Evolutionary conservation across 805 yeast genomes (phyloP).

Genomic region (Saccharomycopsis sp.): DNA sequence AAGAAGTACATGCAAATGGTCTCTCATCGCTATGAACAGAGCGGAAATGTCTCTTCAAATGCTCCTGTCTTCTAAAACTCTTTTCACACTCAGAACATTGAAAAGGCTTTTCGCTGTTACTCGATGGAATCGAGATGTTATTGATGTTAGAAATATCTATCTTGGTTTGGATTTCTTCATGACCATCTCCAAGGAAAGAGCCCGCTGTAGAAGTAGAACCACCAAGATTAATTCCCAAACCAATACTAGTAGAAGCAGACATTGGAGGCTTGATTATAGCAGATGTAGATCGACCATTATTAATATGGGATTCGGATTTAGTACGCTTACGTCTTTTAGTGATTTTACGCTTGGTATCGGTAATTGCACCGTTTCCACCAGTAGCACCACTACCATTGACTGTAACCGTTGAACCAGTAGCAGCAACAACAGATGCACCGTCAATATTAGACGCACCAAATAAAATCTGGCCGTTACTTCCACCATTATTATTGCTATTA

Average conservation of each 20-base stretch:
- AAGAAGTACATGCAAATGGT: constrained; percentile 51
- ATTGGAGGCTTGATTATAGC: background rate
- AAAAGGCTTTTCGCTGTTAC: constrained; percentile 30
- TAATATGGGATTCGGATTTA: constrained; percentile 12
- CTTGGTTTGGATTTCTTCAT: background rate
- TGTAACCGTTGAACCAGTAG: background rate
- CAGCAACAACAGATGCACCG: background rate
- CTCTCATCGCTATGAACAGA: constrained; percentile 57
- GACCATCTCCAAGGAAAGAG: background rate
- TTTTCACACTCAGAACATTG: constrained; percentile 34
- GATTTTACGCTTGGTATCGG: background rate
- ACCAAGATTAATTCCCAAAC: background rate
- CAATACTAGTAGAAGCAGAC: background rate
- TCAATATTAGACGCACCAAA: background rate
- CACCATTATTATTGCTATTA: background rate
- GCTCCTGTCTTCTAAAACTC: constrained; percentile 56
- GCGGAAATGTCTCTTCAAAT: constrained; percentile 58
- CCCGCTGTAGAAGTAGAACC: background rate
- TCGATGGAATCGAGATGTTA: constrained; percentile 9
- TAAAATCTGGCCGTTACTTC: background rate
- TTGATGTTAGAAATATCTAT: constrained; percentile 12
- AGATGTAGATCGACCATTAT: background rate
- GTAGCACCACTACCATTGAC: background rate
- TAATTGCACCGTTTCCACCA: background rate
- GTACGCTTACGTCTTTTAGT: constrained; percentile 16